A percentile compares a stretch with the other conserved stretches of the same genome.
Conservation (phyloP, 441 rosid species). For the Adansonia rubrostipa region DNA sequence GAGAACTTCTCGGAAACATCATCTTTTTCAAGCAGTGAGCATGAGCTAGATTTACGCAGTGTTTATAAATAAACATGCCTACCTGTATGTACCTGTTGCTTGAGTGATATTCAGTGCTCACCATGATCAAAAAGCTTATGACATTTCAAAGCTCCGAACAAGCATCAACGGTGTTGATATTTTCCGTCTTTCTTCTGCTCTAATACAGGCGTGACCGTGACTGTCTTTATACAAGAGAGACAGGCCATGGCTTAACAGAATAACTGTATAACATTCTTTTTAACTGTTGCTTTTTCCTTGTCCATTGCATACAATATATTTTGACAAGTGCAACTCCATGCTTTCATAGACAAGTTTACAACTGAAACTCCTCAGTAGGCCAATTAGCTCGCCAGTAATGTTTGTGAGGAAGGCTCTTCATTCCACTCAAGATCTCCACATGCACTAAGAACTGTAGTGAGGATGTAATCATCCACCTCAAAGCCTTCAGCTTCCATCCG, state of each 20-base stretch:
- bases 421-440: conserved; percentile 70
- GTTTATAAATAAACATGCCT: background rate
- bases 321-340: conserved; percentile 9
- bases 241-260: background rate
- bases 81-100: background rate
- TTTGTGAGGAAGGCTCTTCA: conserved; percentile 43
- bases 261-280: background rate
- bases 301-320: conserved; percentile 3
- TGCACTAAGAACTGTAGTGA: conserved; percentile 55
- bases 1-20: background rate
- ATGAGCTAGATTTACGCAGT: conserved; percentile 1
- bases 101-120: conserved; percentile 9
- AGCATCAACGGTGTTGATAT: background rate
- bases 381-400: conserved; percentile 21
- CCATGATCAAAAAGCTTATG: background rate
- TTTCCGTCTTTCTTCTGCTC: background rate
- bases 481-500: conserved; percentile 77
- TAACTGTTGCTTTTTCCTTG: background rate
- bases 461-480: conserved; percentile 68
- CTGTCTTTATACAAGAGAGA: background rate
- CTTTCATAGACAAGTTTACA: background rate
- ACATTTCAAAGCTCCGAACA: background rate
- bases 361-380: background rate
- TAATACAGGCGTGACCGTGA: background rate
- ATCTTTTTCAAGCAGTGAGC: background rate